Conservation (phyloP, 2,329 filamentous ascomycete species). For the Knufia fluminis region DNA sequence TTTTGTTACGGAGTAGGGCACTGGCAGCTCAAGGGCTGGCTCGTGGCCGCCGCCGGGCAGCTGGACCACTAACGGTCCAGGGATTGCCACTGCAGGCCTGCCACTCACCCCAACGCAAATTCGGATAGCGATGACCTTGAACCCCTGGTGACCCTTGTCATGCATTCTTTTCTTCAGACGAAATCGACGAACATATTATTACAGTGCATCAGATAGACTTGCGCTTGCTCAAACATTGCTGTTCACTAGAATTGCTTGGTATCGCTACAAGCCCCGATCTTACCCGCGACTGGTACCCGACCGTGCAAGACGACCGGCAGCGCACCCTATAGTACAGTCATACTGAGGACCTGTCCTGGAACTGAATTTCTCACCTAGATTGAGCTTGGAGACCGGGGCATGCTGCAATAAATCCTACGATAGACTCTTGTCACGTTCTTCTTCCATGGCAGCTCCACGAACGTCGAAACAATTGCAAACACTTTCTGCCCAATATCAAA, state of each 20-base stretch:
- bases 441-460: conserved; percentile 2
- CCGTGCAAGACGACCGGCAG: not conserved
- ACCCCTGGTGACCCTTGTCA: not conserved
- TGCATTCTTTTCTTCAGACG: not conserved
- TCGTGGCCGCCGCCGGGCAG: not conserved
- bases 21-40: too few relatives aligned
- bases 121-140: conserved; percentile 5
- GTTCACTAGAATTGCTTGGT: not conserved
- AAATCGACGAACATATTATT: not conserved
- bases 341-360: not conserved
- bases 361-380: too few relatives aligned
- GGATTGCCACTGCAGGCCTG: not conserved
- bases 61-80: not conserved
- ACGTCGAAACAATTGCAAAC: not conserved
- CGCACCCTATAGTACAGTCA: not conserved
- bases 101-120: not conserved
- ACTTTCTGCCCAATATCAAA: conserved; percentile 4
- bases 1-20: too few relatives aligned
- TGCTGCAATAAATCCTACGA: not conserved
- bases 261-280: not conserved
- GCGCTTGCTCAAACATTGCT: not conserved
- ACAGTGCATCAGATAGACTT: not conserved
- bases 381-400: too few relatives aligned
- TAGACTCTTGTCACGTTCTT: too few relatives aligned
- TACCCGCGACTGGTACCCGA: not conserved